Base-by-base conservation (phyloP, 441 rosid genomes). In the Adansonia madagascariensis region DNA sequence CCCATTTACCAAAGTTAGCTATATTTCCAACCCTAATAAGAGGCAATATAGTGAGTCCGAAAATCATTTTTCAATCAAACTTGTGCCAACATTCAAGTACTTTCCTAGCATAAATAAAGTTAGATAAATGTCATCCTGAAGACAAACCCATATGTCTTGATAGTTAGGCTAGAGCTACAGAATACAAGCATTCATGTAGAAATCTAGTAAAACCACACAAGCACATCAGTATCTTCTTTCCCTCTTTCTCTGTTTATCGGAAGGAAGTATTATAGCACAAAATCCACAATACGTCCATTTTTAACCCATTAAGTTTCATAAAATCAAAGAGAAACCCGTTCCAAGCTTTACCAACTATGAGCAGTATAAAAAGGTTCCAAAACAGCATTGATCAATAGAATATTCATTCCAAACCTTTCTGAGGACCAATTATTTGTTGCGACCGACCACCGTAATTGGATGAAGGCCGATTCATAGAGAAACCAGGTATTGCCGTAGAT, bases 381-480 rank as follows among this genome's bases (percentile, higher is more conserved):
- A 71, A 68, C 7, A 72, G 70, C 7, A 14, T 39, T 31, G 20
- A 64, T 55, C 18, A 47, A 59, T 24, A 67, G 46, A 61, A 41
- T 41, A 76, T 63, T 43, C 66, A 76, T 63, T 43, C 67, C 20
- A 12, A 5, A 93, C 98, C 98, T 88, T 88, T 94, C 75, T 86
- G 95, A 46, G 88, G 61, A 73, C 92, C 93, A 78, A 82, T 76
- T 60, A 81, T 79, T 82, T 89, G 95, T 75, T 88, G 94, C 8
- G 94, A 84, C 43, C 92, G 87, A 78, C 78, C 89, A 84, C 82
- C 82, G 83, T 92, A 89, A 80, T 89, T 90, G 63, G 97, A 90
- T 47, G 95, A 83, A 79, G 95, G 95, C 75, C 95, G 86, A 77
- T 90, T 92, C 63, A 83, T 81, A 10, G 93, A 86, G 80, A 91